Percentiles rank a stretch among this genome's conserved stretches.
Conservation (phyloP, 345 rosid species). For the Eucalyptus leucophloia region DNA sequence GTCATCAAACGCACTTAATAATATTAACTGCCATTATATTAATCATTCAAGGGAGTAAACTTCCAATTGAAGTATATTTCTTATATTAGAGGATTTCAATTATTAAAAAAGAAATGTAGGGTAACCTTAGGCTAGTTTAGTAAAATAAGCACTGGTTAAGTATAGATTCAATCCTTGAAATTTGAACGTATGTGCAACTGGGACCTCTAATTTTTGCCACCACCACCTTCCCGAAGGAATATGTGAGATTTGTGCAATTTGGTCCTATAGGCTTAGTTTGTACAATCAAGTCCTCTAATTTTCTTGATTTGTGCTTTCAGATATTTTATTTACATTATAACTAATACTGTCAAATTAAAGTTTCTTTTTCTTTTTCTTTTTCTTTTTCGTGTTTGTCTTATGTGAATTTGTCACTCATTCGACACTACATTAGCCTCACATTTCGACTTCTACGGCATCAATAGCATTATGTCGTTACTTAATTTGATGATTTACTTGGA, state of each 20-base stretch:
- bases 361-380: rapidly evolving
- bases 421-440: background rate
- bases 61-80: too few relatives aligned
- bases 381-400: rapidly evolving
- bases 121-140: background rate
- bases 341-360: background rate
- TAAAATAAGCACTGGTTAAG: background rate
- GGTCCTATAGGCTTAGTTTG: background rate
- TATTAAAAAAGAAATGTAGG: background rate
- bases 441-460: background rate
- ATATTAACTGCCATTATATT: background rate
- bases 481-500: background rate
- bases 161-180: background rate
- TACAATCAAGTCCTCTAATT: background rate
- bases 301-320: too few relatives aligned
- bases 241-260: background rate
- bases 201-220: background rate
- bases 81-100: background rate
- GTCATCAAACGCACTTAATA: background rate
- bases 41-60: too few relatives aligned
- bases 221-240: background rate
- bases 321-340: too few relatives aligned
- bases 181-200: background rate
- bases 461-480: rapidly evolving
- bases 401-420: background rate